Evolutionary conservation across 176 grass and related monocot genomes (phyloP).

Genomic region (Puya raimondii): DNA sequence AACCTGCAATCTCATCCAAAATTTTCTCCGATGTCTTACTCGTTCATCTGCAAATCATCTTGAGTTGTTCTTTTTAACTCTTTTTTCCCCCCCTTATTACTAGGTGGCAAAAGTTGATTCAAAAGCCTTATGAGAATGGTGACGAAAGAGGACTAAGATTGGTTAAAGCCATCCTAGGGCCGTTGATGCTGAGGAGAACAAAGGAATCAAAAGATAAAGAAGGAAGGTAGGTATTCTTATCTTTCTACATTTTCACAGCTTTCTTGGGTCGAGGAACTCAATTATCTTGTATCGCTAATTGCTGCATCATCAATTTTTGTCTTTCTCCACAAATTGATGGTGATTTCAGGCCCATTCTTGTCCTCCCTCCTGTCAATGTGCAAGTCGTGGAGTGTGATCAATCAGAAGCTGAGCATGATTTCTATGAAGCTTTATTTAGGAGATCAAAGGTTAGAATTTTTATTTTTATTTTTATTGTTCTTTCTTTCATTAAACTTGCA

Average conservation of each 20-base stretch:
- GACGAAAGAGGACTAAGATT: constrained; percentile 69
- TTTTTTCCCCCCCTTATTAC: constrained; percentile 3
- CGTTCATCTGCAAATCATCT: too few relatives aligned
- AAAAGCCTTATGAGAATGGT: constrained; percentile 79
- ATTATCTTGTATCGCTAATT: neutral
- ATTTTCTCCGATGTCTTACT: neutral
- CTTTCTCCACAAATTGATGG: constrained; percentile 1
- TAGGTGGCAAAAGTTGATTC: constrained; percentile 83
- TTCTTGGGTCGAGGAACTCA: neutral
- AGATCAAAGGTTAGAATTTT: constrained; percentile 77
- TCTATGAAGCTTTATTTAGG: constrained; percentile 75
- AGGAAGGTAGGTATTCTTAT: constrained; percentile 46
- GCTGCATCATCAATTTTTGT: neutral
- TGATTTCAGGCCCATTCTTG: constrained; percentile 76
- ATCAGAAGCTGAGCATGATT: constrained; percentile 64
- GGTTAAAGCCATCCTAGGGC: constrained; percentile 78
- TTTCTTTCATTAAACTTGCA: neutral
- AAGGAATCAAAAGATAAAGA: constrained; percentile 91
- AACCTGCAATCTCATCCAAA: neutral
- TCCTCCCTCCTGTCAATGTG: constrained; percentile 58
- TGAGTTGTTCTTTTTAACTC: neutral
- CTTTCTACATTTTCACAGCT: neutral
- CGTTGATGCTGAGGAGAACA: constrained; percentile 80
- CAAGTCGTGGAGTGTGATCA: constrained; percentile 63
- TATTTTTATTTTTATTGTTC: neutral